These are phyloP conservation scores for Marasmius sp. DNA, from an alignment of 1,284 basidiomycete genomes.

Conservation along the genomic window DNA sequence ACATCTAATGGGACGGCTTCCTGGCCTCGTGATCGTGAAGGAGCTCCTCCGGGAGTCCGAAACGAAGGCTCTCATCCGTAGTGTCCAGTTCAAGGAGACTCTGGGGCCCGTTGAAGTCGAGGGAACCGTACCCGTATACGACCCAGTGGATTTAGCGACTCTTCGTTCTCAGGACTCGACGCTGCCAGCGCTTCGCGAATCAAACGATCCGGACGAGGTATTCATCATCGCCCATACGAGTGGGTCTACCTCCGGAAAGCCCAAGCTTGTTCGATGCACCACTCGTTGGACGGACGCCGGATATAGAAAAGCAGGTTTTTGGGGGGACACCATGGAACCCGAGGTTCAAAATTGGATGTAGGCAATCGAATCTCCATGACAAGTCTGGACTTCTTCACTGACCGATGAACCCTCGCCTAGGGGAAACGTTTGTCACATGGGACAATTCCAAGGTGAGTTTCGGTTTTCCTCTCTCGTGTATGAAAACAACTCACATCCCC, in stretches of 20 bases:
- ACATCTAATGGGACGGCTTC: conserved; percentile 62
- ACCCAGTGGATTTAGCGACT: background rate
- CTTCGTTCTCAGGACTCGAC: background rate
- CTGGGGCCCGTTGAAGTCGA: conserved; percentile 30
- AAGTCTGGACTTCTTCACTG: background rate
- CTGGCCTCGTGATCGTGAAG: conserved; percentile 55
- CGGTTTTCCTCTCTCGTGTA: background rate
- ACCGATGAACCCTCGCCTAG: background rate
- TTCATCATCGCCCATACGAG: conserved; percentile 69
- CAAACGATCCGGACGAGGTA: conserved; percentile 35
- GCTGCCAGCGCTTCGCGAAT: conserved; percentile 39
- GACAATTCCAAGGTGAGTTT: background rate
- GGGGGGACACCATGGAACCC: background rate
- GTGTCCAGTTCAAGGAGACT: conserved; percentile 18
- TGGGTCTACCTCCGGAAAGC: conserved; percentile 66
- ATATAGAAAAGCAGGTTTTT: conserved; percentile 30
- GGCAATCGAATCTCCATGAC: background rate
- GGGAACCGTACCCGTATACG: background rate
- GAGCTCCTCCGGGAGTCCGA: conserved; percentile 51
- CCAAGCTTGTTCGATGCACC: conserved; percentile 66
- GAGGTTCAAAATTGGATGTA: background rate
- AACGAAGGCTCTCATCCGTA: conserved; percentile 52
- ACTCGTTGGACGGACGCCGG: conserved; percentile 52
- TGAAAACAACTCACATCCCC: background rate
- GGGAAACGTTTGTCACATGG: background rate